These are phyloP conservation scores for Kluyveromyces dobzhanskii DNA, from an alignment of 805 yeast genomes.

Conservation along the genomic window DNA sequence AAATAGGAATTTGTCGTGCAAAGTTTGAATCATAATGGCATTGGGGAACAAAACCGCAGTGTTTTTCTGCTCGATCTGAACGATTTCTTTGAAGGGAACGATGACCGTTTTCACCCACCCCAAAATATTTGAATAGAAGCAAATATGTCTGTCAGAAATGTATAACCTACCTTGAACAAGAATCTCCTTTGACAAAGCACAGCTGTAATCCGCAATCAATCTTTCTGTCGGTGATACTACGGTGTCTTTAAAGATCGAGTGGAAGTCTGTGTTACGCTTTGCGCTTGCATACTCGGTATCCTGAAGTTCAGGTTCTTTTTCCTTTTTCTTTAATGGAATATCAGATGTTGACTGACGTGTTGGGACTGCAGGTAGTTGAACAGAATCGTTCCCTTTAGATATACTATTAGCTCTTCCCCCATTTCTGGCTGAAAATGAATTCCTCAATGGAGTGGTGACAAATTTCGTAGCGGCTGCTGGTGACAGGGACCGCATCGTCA, in stretches of 20 bases:
- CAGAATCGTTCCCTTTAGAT: not conserved
- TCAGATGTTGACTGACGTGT: constrained; percentile 1
- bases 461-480: not conserved
- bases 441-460: not conserved
- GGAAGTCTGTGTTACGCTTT: constrained; percentile 53
- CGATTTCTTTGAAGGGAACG: constrained; percentile 52
- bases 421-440: constrained; percentile 1
- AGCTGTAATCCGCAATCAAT: constrained; percentile 52
- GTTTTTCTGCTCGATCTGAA: constrained; percentile 53
- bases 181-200: constrained; percentile 61
- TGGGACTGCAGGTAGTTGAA: not conserved
- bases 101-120: constrained; percentile 57
- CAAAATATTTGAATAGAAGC: constrained; percentile 59
- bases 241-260: constrained; percentile 43
- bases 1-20: constrained; percentile 54
- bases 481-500: not conserved
- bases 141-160: constrained; percentile 44
- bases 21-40: constrained; percentile 54
- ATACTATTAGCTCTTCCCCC: not conserved
- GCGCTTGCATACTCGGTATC: constrained; percentile 34
- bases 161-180: constrained; percentile 60
- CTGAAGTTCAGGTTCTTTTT: constrained; percentile 10
- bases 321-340: not conserved
- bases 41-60: constrained; percentile 66
- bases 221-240: constrained; percentile 40